These are phyloP conservation scores for Talaromyces adpressus DNA, from an alignment of 495 filamentous ascomycete species.

Conservation along the genomic window DNA sequence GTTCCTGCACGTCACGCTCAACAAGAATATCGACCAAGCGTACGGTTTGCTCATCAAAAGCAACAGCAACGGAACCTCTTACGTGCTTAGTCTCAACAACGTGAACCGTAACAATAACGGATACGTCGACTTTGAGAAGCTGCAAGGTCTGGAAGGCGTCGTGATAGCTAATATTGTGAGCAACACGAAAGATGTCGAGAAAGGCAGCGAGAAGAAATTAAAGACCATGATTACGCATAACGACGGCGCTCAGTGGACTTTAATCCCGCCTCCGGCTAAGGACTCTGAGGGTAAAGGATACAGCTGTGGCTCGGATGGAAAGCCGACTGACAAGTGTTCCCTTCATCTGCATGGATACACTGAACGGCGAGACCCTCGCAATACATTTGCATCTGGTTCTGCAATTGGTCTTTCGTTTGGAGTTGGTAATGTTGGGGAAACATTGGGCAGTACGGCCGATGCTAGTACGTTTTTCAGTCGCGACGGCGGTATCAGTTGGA, in stretches of 20 bases:
- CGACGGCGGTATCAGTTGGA: constrained; percentile 89
- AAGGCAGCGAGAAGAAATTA: constrained; percentile 66
- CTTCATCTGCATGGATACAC: constrained; percentile 94
- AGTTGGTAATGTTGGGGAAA: constrained; percentile 81
- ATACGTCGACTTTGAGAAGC: constrained; percentile 95
- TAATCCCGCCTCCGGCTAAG: constrained; percentile 56
- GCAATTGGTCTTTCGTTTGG: constrained; percentile 90
- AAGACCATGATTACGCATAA: constrained; percentile 92
- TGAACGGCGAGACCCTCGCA: constrained; percentile 67
- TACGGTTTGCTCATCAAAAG: constrained; percentile 92
- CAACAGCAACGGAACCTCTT: constrained; percentile 95
- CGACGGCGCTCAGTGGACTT: constrained; percentile 81
- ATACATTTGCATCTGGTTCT: constrained; percentile 80
- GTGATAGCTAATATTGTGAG: constrained; percentile 76
- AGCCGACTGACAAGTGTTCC: constrained; percentile 58
- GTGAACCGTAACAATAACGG: constrained; percentile 70
- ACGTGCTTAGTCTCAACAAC: constrained; percentile 67
- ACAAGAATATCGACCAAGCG: constrained; percentile 47
- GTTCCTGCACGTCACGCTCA: constrained; percentile 83
- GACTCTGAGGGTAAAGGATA: constrained; percentile 66
- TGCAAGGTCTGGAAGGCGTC: constrained; percentile 84
- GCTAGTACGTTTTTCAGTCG: constrained; percentile 80
- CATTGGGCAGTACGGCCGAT: constrained; percentile 47
- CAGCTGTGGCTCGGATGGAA: constrained; percentile 51
- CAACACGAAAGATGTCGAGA: constrained; percentile 56